A percentile compares a stretch with the other conserved stretches of the same genome.
Conservation (phyloP, 2,329 filamentous ascomycete species). For the Cladobotryum mycophilum region DNA sequence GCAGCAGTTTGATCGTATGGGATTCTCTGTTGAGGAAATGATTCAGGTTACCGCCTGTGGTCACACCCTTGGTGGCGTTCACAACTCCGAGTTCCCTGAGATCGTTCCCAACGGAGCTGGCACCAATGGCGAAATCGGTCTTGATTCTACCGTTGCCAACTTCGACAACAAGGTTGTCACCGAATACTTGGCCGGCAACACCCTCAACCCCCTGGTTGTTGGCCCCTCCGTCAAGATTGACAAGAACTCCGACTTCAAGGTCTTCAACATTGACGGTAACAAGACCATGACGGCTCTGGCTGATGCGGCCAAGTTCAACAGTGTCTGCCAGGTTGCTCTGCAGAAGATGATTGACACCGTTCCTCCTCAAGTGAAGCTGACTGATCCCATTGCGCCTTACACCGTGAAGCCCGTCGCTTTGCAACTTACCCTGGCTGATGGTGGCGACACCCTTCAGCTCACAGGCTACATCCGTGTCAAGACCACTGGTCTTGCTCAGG, state of each 20-base stretch:
- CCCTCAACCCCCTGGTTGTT: constrained; percentile 49
- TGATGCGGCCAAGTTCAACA: constrained; percentile 38
- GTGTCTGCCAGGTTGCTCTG: constrained; percentile 44
- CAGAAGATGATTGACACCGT: constrained; percentile 59
- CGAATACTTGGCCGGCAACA: constrained; percentile 50
- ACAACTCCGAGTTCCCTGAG: constrained; percentile 45
- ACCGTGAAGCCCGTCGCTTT: constrained; percentile 53
- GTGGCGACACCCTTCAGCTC: constrained; percentile 42
- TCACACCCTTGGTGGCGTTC: constrained; percentile 55
- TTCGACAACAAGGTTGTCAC: constrained; percentile 54
- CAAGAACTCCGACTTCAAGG: constrained; percentile 48
- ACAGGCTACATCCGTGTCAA: constrained; percentile 52
- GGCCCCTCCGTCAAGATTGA: constrained; percentile 39
- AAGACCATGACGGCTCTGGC: constrained; percentile 45
- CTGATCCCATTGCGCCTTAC: constrained; percentile 49
- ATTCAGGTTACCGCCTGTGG: constrained; percentile 56
- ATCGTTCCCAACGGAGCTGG: constrained; percentile 41
- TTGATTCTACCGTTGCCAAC: constrained; percentile 41
- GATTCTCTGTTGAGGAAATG: constrained; percentile 51
- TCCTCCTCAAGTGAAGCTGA: constrained; percentile 43
- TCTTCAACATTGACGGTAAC: constrained; percentile 52
- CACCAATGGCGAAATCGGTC: constrained; percentile 36
- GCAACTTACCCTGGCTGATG: constrained; percentile 46
- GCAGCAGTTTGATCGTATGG: constrained; percentile 52
- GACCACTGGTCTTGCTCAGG: constrained; percentile 40